Base-by-base conservation (phyloP, 129 eudicot species). In the Flaveria trinervia region DNA sequence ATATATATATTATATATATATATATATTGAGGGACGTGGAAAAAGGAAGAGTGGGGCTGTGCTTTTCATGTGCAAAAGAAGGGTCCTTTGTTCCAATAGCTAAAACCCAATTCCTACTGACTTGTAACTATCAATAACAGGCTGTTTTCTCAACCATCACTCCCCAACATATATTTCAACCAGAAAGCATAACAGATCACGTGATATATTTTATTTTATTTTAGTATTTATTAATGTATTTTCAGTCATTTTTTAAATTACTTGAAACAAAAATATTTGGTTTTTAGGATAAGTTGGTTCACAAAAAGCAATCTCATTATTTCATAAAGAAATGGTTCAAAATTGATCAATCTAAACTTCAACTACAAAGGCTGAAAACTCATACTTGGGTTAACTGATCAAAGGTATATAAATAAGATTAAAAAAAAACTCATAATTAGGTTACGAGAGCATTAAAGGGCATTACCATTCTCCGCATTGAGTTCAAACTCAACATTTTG, bases 41-140 rank as follows among this genome's bases (percentile, higher is more conserved):
- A 79, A 30, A 80, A 80, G 50, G 5, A 44, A 73, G 28, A 12
- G 61, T 65, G 49, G 64, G 82, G 20, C 43, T 77, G 60, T 77
- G 70, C 70, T 68, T 77, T 77, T 55, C 48, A 77, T 77, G 69
- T 68, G 75, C 43, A 45, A 77, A 77, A 77, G 83, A 80, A 72
- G 73, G 72, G 83, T 65, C 74, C 79, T 61, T 55, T 60, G 55
- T 50, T 66, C 72, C 68, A 68, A 68, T 55, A 54, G 45, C 75
- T 54, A 44, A 68, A 68, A 77, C 80, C 49, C 82, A 78, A 60
- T 69, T 65, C 71, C 18, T 48, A 44, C 45, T 72, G 79, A 65
- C 69, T 39, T 72, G 79, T 80, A 52, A 54, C 79, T 18, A 80
- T 73, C 79, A 66, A 65, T 39, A 77, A 80, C 74, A 80, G 69